Conservation (phyloP, 257 asterid species). For the Apocynum venetum region DNA sequence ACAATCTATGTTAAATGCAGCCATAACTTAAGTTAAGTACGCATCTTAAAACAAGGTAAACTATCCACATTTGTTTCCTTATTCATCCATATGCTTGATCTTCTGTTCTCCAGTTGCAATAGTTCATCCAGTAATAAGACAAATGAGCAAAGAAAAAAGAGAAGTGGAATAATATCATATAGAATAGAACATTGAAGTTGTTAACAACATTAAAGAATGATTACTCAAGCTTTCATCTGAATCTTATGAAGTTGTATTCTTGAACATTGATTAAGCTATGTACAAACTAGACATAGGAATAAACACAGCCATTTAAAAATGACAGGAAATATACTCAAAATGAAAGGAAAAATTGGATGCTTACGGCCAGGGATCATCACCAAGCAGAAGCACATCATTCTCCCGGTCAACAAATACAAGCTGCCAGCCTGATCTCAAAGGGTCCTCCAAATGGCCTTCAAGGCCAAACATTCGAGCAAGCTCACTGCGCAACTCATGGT, state of each 20-base stretch:
- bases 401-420: constrained; percentile 95
- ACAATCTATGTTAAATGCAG: background rate
- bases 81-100: background rate
- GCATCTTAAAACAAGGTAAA: background rate
- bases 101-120: background rate
- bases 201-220: no score
- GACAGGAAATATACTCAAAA: background rate
- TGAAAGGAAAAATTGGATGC: constrained; percentile 15
- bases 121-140: background rate
- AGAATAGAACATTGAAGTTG: no score
- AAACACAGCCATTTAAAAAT: background rate
- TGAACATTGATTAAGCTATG: background rate
- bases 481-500: constrained; percentile 68
- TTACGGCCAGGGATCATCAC: constrained; percentile 88
- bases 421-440: constrained; percentile 99
- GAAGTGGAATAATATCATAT: no score
- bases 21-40: background rate
- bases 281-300: background rate
- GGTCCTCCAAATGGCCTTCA: constrained; percentile 77
- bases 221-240: background rate
- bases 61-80: background rate
- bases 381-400: constrained; percentile 81
- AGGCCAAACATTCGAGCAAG: constrained; percentile 79
- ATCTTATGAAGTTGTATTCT: background rate
- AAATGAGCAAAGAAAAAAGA: background rate